Percentiles rank a stretch among this genome's conserved stretches.
Evolutionary conservation across 2,329 filamentous ascomycete species (phyloP).

Genomic region (Chaetothyriales sp.): DNA sequence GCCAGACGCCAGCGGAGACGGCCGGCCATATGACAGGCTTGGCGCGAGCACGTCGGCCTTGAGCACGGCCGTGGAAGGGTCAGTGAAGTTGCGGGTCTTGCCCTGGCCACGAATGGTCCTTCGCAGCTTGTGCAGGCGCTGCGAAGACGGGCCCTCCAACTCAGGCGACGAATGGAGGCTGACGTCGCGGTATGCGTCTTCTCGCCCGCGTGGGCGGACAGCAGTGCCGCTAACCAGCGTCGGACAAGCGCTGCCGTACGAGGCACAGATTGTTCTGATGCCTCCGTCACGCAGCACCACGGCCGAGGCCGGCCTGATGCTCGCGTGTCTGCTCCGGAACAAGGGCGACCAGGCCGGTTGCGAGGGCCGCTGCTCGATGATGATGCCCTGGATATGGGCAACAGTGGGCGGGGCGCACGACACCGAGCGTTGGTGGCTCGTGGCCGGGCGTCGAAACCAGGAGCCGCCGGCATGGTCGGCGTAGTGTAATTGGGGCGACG

Average conservation of each 20-base stretch:
- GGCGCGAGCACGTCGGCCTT: conserved; percentile 15
- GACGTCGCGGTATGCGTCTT: not conserved
- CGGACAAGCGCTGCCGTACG: conserved; percentile 4
- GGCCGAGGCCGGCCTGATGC: conserved; percentile 27
- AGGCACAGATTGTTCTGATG: conserved; percentile 7
- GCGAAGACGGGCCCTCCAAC: not conserved
- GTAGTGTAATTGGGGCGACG: conserved; percentile 37
- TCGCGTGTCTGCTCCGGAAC: conserved; percentile 25
- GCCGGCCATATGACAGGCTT: conserved; percentile 11
- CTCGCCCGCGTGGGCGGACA: conserved; percentile 4
- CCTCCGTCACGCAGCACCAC: conserved; percentile 4
- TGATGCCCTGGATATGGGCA: not conserved
- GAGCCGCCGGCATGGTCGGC: conserved; percentile 33
- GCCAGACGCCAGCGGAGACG: conserved; percentile 18
- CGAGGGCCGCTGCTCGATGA: conserved; percentile 1
- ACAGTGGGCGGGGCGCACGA: conserved; percentile 24
- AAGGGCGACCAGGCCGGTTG: conserved; percentile 27
- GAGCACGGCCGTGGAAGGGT: conserved; percentile 15
- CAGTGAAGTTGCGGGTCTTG: conserved; percentile 15
- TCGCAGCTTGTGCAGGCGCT: conserved; percentile 13
- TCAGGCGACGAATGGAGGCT: not conserved
- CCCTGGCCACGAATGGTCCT: conserved; percentile 21
- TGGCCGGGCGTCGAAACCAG: conserved; percentile 45
- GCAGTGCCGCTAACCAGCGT: conserved; percentile 9
- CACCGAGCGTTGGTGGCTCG: conserved; percentile 48